phyloP scores from a whole-genome alignment of 2,329 filamentous ascomycete species.

The Calonectria naviculata region DNA sequence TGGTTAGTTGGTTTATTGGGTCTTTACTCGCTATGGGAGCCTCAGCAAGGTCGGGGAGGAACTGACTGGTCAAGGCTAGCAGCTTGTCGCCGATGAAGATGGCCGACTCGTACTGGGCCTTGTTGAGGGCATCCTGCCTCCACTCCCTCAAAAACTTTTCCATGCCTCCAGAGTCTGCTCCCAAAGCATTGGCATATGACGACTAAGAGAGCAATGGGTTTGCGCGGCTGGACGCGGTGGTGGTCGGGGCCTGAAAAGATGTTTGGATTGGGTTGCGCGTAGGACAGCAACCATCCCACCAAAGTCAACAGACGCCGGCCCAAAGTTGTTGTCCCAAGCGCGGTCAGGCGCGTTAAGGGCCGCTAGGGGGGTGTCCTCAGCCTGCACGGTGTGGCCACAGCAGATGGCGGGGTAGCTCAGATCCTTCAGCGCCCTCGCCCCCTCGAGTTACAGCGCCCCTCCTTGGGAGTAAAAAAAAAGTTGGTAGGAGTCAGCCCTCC shows the following conservation, averaged over 20 bases:
- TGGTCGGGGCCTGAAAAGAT: slow-evolving; percentile 17
- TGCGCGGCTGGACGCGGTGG: not conserved
- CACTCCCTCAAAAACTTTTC: slow-evolving; percentile 93
- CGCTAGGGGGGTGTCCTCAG: slow-evolving; percentile 27
- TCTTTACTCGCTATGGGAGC: not conserved
- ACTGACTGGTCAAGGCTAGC: slow-evolving; percentile 88
- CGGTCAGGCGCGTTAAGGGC: slow-evolving; percentile 31
- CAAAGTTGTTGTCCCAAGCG: slow-evolving; percentile 21
- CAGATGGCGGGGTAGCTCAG: slow-evolving; percentile 45
- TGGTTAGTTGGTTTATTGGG: slow-evolving; percentile 26
- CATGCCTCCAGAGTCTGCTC: slow-evolving; percentile 65
- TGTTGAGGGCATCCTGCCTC: slow-evolving; percentile 95
- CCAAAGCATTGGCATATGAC: slow-evolving; percentile 8
- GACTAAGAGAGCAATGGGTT: not conserved
- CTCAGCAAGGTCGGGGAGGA: slow-evolving; percentile 5
- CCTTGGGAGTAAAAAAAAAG: slow-evolving; percentile 32
- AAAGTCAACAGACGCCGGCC: slow-evolving; percentile 34
- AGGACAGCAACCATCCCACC: slow-evolving; percentile 33
- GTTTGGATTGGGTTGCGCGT: slow-evolving; percentile 24
- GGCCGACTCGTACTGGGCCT: slow-evolving; percentile 95
- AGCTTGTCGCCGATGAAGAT: slow-evolving; percentile 99
- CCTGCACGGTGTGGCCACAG: slow-evolving; percentile 37
- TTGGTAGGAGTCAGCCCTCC: slow-evolving; percentile 15
- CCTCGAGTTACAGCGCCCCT: slow-evolving; percentile 23
- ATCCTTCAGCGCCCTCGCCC: slow-evolving; percentile 17